Conservation (phyloP, 2,329 filamentous ascomycete genomes). For the Aureobasidium mangrovei region DNA sequence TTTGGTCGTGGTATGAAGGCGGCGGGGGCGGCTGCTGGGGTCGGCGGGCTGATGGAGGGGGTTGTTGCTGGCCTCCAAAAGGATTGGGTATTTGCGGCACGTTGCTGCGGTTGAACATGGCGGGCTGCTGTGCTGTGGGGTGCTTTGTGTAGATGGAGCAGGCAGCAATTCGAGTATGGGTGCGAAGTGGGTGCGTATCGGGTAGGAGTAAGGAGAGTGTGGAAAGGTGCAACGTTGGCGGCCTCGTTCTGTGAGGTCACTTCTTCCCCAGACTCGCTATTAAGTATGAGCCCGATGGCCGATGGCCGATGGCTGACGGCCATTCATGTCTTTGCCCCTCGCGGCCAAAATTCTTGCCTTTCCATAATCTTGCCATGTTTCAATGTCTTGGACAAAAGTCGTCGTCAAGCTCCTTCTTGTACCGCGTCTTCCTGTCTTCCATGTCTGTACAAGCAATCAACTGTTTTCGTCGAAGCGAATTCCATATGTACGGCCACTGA, state of each 20-base stretch:
- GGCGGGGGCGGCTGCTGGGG: conserved; percentile 8
- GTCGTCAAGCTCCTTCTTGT: neutral
- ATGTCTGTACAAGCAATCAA: too few species aligned
- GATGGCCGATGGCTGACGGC: neutral
- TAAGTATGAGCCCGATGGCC: too few species aligned
- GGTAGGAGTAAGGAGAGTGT: neutral
- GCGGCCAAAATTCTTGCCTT: neutral
- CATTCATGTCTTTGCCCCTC: conserved; percentile 8
- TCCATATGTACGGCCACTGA: neutral
- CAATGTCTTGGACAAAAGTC: neutral
- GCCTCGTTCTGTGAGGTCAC: neutral
- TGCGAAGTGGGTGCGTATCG: too few species aligned
- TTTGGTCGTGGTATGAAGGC: conserved; percentile 8
- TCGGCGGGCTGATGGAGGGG: conserved; percentile 16
- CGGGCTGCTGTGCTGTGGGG: neutral
- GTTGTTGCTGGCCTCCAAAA: conserved; percentile 30
- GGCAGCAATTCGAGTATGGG: too few species aligned
- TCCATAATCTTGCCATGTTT: neutral
- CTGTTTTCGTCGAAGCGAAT: neutral
- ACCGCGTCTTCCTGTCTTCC: too few species aligned
- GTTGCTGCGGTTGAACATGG: conserved; percentile 51
- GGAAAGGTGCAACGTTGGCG: neutral
- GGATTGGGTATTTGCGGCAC: conserved; percentile 37
- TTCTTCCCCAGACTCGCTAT: too few species aligned
- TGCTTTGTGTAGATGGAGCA: neutral